These are phyloP conservation scores for Aspergillus japonicus DNA, from an alignment of 2,329 filamentous ascomycete species.

Conservation along the genomic window DNA sequence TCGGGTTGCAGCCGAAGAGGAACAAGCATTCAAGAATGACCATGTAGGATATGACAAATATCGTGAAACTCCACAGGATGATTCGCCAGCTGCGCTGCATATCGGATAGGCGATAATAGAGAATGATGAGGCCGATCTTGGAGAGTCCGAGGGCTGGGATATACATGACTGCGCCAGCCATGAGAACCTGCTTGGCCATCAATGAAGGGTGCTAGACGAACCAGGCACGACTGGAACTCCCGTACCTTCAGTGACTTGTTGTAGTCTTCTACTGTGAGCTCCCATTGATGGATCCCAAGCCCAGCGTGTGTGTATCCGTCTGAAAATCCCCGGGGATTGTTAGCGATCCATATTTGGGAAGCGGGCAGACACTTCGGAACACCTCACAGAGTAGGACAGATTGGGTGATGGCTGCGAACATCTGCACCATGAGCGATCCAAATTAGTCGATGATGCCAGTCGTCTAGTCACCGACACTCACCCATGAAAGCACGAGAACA, in stretches of 20 bases:
- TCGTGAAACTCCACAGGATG: neutral
- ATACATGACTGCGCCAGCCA: constrained; percentile 1
- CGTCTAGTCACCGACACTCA: neutral
- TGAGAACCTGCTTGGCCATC: neutral
- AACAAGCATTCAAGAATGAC: neutral
- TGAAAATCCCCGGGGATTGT: neutral
- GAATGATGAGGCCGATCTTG: constrained; percentile 5
- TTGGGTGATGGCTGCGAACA: neutral
- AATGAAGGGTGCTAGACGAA: no score
- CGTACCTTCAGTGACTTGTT: neutral
- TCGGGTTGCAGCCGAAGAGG: neutral
- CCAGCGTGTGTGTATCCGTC: constrained; percentile 1
- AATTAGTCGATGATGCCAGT: neutral
- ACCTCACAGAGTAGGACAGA: neutral
- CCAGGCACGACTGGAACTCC: no score
- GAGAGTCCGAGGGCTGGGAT: constrained; percentile 3
- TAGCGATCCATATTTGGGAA: neutral
- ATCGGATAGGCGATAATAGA: constrained; percentile 7
- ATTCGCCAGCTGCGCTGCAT: constrained; percentile 1
- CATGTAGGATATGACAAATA: neutral
- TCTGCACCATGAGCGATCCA: neutral
- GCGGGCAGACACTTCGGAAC: neutral
- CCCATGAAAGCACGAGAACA: neutral
- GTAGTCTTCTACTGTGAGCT: neutral
- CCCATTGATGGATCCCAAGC: constrained; percentile 2